A percentile compares a stretch with the other conserved stretches of the same genome.
Evolutionary conservation across 192 early-diverging fungal species (phyloP).

Genomic region (Gonapodya prolifera): DNA sequence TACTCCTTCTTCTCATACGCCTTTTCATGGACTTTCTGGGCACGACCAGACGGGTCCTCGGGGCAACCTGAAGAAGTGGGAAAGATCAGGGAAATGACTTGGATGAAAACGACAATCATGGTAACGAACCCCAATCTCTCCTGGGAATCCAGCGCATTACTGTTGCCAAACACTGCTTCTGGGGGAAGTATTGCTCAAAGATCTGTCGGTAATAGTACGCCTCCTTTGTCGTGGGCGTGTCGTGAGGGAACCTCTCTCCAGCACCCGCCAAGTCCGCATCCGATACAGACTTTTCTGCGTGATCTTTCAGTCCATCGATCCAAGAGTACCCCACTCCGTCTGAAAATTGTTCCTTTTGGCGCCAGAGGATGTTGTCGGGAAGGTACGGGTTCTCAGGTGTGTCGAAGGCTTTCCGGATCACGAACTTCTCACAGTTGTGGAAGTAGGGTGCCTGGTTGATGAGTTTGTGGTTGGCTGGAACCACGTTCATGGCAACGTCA

Average conservation of each 20-base stretch:
- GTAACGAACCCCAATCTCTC: conserved; percentile 73
- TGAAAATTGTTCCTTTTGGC: conserved; percentile 97
- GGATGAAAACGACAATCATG: not conserved
- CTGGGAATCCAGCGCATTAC: conserved; percentile 95
- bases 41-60: conserved; percentile 94
- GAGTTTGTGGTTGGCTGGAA: conserved; percentile 73
- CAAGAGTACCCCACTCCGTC: conserved; percentile 97
- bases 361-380: conserved; percentile 67
- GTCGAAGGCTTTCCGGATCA: conserved; percentile 92
- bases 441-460: conserved; percentile 48
- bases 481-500: conserved; percentile 74
- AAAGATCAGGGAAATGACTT: not conserved
- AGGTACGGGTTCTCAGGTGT: conserved; percentile 53
- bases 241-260: conserved; percentile 59
- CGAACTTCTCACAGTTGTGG: conserved; percentile 81
- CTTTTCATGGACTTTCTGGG: conserved; percentile 76
- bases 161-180: conserved; percentile 73
- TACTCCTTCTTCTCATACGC: conserved; percentile 35
- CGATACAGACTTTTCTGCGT: conserved; percentile 50
- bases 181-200: conserved; percentile 91
- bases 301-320: conserved; percentile 90
- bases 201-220: conserved; percentile 87
- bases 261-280: conserved; percentile 64
- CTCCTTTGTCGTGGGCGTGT: conserved; percentile 92
- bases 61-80: conserved; percentile 50